These are phyloP conservation scores for Aspergillus ochraceus DNA, from an alignment of 2,329 filamentous ascomycete species.

Conservation along the genomic window DNA sequence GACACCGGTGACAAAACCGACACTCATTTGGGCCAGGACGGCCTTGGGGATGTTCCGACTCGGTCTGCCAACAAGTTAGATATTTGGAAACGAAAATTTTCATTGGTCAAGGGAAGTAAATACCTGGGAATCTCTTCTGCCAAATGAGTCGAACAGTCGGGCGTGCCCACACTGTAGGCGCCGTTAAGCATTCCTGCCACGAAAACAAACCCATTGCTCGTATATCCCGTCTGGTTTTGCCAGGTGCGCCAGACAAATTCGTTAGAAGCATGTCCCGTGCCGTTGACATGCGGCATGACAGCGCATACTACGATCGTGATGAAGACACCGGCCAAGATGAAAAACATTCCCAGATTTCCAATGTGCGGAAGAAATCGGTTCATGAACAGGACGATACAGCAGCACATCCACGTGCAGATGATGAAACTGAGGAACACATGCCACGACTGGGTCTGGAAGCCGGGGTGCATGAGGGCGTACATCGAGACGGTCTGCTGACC, in stretches of 20 bases:
- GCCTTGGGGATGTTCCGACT: constrained; percentile 52
- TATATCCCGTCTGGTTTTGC: constrained; percentile 48
- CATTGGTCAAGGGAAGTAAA: constrained; percentile 1
- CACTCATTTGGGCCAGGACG: constrained; percentile 49
- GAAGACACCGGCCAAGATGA: constrained; percentile 55
- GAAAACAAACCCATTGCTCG: constrained; percentile 62
- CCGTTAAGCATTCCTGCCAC: constrained; percentile 67
- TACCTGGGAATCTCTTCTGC: constrained; percentile 62
- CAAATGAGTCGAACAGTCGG: constrained; percentile 65
- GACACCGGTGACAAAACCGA: constrained; percentile 50
- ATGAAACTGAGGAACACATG: constrained; percentile 62
- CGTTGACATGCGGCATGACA: constrained; percentile 53
- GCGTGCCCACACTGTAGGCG: constrained; percentile 66
- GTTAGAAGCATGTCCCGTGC: constrained; percentile 47
- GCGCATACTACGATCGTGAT: constrained; percentile 55
- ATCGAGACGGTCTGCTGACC: constrained; percentile 62
- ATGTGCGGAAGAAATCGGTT: constrained; percentile 55
- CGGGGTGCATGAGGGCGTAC: constrained; percentile 60
- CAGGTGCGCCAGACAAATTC: constrained; percentile 58
- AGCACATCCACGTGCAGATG: constrained; percentile 55
- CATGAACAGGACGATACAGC: constrained; percentile 55
- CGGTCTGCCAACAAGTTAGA: constrained; percentile 21
- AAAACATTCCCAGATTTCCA: constrained; percentile 57
- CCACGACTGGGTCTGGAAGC: constrained; percentile 55
- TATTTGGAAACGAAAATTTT: no score